These are phyloP conservation scores for Chlamydomonas reinhardtii DNA, from an alignment of 163 green algal genomes.

Conservation along the genomic window DNA sequence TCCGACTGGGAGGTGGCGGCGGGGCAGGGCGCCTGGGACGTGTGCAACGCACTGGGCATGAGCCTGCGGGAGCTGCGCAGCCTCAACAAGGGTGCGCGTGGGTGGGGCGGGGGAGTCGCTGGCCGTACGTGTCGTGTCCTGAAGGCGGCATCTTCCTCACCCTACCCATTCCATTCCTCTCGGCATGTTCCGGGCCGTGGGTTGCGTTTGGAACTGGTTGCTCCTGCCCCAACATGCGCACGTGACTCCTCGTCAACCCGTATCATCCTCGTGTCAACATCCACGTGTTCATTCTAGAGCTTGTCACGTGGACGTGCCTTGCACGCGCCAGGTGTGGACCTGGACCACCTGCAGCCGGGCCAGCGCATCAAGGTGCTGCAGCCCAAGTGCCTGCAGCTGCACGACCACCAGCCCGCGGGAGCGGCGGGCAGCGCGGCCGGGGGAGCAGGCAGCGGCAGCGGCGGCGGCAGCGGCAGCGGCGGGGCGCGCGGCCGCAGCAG, in stretches of 20 bases:
- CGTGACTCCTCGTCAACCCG: too few relatives aligned
- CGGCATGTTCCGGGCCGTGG: too few relatives aligned
- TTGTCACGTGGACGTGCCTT: too few relatives aligned
- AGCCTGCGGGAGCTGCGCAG: conserved; percentile 58
- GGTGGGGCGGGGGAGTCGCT: neutral
- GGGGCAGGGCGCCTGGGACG: conserved; percentile 64
- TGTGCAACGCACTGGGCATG: conserved; percentile 71
- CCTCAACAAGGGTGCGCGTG: conserved; percentile 61
- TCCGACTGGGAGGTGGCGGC: conserved; percentile 35
- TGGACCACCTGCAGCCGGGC: conserved; percentile 47
- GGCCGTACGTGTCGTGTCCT: too few relatives aligned
- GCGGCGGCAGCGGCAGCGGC: too few relatives aligned
- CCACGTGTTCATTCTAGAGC: too few relatives aligned
- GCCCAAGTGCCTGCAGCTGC: conserved; percentile 40
- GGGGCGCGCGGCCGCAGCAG: too few relatives aligned
- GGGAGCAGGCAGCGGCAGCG: conserved; percentile 27
- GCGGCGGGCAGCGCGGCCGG: neutral
- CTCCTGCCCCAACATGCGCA: too few relatives aligned
- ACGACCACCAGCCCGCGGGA: neutral
- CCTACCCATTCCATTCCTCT: too few relatives aligned
- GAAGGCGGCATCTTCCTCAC: too few relatives aligned
- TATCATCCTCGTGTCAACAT: too few relatives aligned
- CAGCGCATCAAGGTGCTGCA: conserved; percentile 53
- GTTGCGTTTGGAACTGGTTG: too few relatives aligned
- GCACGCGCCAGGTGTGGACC: conserved; percentile 47